Conservation (phyloP, 2,329 filamentous ascomycete genomes). For the Trichoderma asperellum region DNA sequence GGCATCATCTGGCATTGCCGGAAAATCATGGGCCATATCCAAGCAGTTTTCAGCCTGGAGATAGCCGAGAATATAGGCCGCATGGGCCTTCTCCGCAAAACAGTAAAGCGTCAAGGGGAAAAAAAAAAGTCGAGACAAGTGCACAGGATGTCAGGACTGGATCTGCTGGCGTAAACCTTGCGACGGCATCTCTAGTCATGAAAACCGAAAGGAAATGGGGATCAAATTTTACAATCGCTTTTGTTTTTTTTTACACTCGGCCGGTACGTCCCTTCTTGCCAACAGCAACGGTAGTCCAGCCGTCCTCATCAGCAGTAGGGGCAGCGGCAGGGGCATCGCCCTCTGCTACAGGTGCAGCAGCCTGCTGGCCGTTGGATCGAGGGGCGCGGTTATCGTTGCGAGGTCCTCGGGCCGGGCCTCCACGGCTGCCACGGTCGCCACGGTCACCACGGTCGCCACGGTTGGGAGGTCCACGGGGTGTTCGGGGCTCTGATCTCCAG, state of each 20-base stretch:
- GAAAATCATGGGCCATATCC: conserved; percentile 27
- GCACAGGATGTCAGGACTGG: conserved; percentile 29
- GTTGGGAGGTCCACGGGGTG: conserved; percentile 52
- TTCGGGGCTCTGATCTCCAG: conserved; percentile 59
- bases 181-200: conserved; percentile 43
- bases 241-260: conserved; percentile 39
- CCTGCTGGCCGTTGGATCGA: conserved; percentile 53
- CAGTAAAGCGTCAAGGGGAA: background rate
- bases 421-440: conserved; percentile 49
- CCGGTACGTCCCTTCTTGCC: conserved; percentile 46
- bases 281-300: conserved; percentile 61
- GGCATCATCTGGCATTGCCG: background rate
- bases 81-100: conserved; percentile 9
- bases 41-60: conserved; percentile 26
- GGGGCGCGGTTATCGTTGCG: conserved; percentile 52
- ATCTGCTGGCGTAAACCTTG: conserved; percentile 37
- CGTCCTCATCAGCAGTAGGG: conserved; percentile 56
- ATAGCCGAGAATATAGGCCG: conserved; percentile 11
- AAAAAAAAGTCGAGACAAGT: conserved; percentile 15
- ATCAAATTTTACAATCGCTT: conserved; percentile 42
- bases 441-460: conserved; percentile 45
- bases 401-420: conserved; percentile 47
- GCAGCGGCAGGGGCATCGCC: conserved; percentile 50
- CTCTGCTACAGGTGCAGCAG: conserved; percentile 39
- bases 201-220: conserved; percentile 41